Evolutionary conservation across 352 stramenopile genomes (phyloP).

Genomic region (Globisporangium recalcitrans): DNA sequence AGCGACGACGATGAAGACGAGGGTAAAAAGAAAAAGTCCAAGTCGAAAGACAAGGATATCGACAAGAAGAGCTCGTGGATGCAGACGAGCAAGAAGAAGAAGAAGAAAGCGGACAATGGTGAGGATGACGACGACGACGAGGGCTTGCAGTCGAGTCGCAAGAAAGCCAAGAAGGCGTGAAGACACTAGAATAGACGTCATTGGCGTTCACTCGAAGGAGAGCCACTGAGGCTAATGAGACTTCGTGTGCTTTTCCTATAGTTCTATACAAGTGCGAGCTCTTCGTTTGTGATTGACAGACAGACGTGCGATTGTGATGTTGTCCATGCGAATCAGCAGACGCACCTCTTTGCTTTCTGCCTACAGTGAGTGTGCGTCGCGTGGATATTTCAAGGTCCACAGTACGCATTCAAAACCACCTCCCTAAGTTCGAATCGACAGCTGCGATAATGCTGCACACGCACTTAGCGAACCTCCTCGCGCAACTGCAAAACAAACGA

Average conservation of each 20-base stretch:
- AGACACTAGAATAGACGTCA: not conserved
- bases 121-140: not conserved
- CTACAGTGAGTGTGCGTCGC: no score
- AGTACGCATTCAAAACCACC: not conserved
- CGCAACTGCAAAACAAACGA: not conserved
- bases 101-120: constrained; percentile 23
- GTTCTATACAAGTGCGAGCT: not conserved
- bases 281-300: no score
- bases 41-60: constrained; percentile 18
- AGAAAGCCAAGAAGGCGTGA: constrained; percentile 24
- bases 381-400: not conserved
- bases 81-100: constrained; percentile 30
- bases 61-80: constrained; percentile 12
- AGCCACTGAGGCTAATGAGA: not conserved
- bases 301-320: no score
- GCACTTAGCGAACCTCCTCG: not conserved
- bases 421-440: not conserved
- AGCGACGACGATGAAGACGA: constrained; percentile 6
- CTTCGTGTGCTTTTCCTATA: not conserved
- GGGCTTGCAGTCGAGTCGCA: constrained; percentile 11
- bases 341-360: no score
- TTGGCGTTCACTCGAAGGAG: not conserved
- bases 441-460: not conserved
- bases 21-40: constrained; percentile 21
- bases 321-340: no score